Evolutionary conservation across 2,329 filamentous ascomycete species (phyloP).

Genomic region (Pleomassaria siparia): DNA sequence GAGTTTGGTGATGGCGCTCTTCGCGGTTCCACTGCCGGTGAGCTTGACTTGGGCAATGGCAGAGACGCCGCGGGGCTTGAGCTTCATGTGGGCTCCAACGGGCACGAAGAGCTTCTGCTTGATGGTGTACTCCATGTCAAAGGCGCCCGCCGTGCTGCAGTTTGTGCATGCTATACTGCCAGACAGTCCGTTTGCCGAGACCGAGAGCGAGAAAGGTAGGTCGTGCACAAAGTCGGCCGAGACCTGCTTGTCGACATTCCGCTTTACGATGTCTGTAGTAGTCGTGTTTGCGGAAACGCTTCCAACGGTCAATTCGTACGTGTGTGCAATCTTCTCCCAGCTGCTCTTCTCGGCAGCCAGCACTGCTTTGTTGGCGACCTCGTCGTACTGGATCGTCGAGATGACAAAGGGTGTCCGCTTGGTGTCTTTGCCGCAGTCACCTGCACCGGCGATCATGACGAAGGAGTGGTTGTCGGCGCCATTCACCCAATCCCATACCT

Average conservation of each 20-base stretch:
- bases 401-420: conserved; percentile 17
- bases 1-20: conserved; percentile 9
- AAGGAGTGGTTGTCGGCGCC: conserved; percentile 16
- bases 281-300: conserved; percentile 7
- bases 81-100: conserved; percentile 17
- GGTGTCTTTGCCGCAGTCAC: conserved; percentile 14
- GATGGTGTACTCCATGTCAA: conserved; percentile 23
- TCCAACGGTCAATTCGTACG: conserved; percentile 16
- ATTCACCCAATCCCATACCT: conserved; percentile 26
- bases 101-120: conserved; percentile 19
- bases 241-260: conserved; percentile 17
- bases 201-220: conserved; percentile 15
- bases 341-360: conserved; percentile 12
- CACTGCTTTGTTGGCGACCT: conserved; percentile 9
- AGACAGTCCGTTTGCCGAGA: conserved; percentile 7
- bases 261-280: not conserved
- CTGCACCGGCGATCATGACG: conserved; percentile 18
- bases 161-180: conserved; percentile 17
- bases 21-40: conserved; percentile 9
- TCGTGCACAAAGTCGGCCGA: conserved; percentile 22
- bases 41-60: conserved; percentile 20
- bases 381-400: conserved; percentile 15
- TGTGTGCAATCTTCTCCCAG: conserved; percentile 20
- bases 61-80: conserved; percentile 20
- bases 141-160: conserved; percentile 22